Evolutionary conservation across 208 protist species (phyloP), one percentile per base, ranked within the genome.

Genomic region (Wallacemonas rigidus): DNA sequence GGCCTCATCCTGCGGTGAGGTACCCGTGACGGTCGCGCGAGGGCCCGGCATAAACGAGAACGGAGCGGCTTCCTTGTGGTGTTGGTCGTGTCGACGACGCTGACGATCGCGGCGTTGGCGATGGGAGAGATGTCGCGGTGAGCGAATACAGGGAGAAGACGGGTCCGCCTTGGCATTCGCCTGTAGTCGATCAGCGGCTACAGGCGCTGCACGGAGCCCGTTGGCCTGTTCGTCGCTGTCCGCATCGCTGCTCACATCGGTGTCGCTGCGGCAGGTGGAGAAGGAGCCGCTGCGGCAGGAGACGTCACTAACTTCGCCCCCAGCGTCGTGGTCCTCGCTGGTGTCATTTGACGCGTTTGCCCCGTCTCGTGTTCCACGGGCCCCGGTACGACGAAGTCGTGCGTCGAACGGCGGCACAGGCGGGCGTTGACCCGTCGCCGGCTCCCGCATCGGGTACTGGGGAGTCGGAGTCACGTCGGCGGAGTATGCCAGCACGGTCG

Each of bases 21-120:
- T 77, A 7, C 83, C 83, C 17, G 83, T 88, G 8, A 88, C 76
- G 2, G 68, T 60, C 1, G 36, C 72, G 7, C 71, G 56, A 17
- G 79, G 79, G 0, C 71, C 72, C 2, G 78, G 73, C 5, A 67
- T 53, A 43, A 86, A 82, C 8, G 54, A 38, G 64, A 80, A 76
- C 41, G 45, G 26, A 26, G 9, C 12, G 43, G 43, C 6, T 11
- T 7, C 44, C 61, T 14, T 14, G 39, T 0, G 43, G 61, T 1
- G 14, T 11, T 39, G 58, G 12, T 44, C 12, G 44, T 53, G 39
- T 38, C 38, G 45, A 50, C 45, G 45, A 50, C 45, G 8, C 45
- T 6, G 45, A 50, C 45, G 53, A 35, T 57, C 14, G 53, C 26
- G 53, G 15, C 26, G 15, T 8, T 57, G 53, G 53, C 14, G 53